phyloP scores from a whole-genome alignment of 768 basidiomycete genomes.

The Phlegmacium glaucopus region DNA sequence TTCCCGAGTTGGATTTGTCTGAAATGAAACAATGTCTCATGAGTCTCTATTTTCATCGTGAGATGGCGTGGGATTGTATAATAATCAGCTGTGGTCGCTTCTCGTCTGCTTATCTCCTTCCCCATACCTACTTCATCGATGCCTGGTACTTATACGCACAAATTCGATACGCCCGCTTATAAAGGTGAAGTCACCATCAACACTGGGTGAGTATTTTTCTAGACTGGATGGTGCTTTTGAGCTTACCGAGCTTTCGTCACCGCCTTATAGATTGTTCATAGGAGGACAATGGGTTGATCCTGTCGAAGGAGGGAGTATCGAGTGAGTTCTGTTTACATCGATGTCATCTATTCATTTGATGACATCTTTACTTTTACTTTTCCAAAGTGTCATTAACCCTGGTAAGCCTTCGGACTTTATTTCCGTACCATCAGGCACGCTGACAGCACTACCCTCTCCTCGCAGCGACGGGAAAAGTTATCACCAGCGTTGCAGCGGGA shows the following conservation, averaged over 20 bases:
- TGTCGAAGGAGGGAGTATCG: constrained; percentile 54
- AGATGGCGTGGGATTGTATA: no score
- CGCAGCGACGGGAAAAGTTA: constrained; percentile 58
- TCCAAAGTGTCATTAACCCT: constrained; percentile 51
- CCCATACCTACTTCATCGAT: constrained; percentile 13
- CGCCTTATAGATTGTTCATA: constrained; percentile 56
- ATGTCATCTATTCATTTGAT: constrained; percentile 1
- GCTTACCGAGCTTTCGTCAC: background rate
- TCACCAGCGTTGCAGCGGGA: constrained; percentile 56
- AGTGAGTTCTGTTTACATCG: constrained; percentile 42
- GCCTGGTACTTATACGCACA: constrained; percentile 39
- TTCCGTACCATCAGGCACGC: background rate
- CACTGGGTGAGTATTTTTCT: constrained; percentile 40
- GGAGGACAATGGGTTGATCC: constrained; percentile 64
- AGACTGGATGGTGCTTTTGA: background rate
- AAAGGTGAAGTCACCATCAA: constrained; percentile 51
- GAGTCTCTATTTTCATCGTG: no score
- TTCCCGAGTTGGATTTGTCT: no score
- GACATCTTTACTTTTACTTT: background rate
- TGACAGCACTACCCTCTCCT: constrained; percentile 5
- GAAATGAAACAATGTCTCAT: no score
- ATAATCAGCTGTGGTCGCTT: no score
- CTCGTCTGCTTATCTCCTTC: no score
- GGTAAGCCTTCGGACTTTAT: constrained; percentile 18
- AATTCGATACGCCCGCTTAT: constrained; percentile 50